phyloP scores from a whole-genome alignment of 176 grass and related monocot genomes.

The Musa beccarii region DNA sequence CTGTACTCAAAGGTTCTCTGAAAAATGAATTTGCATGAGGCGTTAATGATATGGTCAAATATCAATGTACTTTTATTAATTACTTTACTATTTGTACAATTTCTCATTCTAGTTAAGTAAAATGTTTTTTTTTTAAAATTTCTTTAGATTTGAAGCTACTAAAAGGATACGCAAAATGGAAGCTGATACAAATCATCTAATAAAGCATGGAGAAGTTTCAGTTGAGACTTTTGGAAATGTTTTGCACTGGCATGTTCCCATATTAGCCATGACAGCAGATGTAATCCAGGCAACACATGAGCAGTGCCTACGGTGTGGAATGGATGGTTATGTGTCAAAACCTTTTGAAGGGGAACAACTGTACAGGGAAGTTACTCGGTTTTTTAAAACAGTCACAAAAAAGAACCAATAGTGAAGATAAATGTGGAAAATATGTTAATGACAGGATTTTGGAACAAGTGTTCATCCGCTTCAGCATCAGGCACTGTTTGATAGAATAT shows the following conservation, averaged over 20 bases:
- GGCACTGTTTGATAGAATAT: background rate
- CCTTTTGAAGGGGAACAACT: conserved; percentile 97
- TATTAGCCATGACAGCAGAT: conserved; percentile 97
- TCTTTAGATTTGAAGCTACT: conserved; percentile 86
- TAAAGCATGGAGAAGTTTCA: conserved; percentile 40
- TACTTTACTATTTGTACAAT: background rate
- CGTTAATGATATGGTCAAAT: background rate
- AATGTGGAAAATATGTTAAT: background rate
- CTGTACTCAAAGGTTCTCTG: background rate
- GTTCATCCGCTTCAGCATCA: background rate
- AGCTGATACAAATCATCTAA: conserved; percentile 54
- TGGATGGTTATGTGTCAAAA: conserved; percentile 98
- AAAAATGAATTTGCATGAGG: background rate
- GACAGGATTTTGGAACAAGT: background rate
- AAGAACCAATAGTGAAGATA: conserved; percentile 5
- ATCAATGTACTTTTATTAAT: background rate
- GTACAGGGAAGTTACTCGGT: conserved; percentile 92
- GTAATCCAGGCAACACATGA: conserved; percentile 97
- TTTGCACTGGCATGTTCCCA: conserved; percentile 67
- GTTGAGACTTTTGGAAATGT: conserved; percentile 35
- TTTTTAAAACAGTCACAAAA: conserved; percentile 44
- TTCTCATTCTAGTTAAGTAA: background rate
- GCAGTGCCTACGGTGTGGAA: conserved; percentile 67
- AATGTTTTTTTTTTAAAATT: background rate
- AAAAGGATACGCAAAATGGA: conserved; percentile 81